phyloP scores from a whole-genome alignment of 2,329 filamentous ascomycete genomes.

The Periglandula ipomoeae region DNA sequence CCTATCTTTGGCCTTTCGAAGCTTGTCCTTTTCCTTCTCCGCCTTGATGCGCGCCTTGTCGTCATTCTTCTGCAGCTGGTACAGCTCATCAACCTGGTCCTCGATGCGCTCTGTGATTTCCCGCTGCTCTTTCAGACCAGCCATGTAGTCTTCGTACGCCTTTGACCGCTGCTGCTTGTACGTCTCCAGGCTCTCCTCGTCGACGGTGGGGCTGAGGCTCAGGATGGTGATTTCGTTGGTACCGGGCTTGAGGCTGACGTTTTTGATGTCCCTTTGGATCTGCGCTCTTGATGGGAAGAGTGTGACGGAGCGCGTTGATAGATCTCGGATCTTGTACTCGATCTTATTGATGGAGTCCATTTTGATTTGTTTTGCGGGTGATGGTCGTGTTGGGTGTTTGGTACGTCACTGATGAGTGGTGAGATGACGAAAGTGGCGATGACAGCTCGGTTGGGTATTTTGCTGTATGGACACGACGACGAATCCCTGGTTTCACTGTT shows the following conservation, averaged over 20 bases:
- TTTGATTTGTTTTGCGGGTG: not conserved
- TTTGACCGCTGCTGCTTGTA: conserved; percentile 35
- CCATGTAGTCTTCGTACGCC: conserved; percentile 31
- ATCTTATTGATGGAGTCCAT: conserved; percentile 34
- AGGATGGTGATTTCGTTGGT: conserved; percentile 48
- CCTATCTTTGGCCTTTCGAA: conserved; percentile 25
- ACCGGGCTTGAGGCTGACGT: conserved; percentile 38
- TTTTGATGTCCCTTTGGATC: conserved; percentile 48
- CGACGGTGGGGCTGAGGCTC: conserved; percentile 43
- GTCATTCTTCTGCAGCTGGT: conserved; percentile 19
- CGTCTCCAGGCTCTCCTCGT: conserved; percentile 26
- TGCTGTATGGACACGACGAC: too few species aligned
- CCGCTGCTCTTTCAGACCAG: conserved; percentile 22
- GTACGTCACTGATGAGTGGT: not conserved
- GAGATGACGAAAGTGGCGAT: too few species aligned
- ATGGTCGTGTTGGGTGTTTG: not conserved
- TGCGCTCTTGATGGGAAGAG: conserved; percentile 55
- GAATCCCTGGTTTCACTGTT: too few species aligned
- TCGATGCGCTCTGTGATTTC: conserved; percentile 23
- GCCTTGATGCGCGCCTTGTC: conserved; percentile 19
- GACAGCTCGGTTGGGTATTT: too few species aligned
- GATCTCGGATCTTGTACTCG: conserved; percentile 46
- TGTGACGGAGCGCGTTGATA: conserved; percentile 51
- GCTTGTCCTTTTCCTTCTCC: conserved; percentile 22
- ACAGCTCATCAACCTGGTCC: conserved; percentile 23